phyloP scores from a whole-genome alignment of 2,329 filamentous ascomycete genomes.

The Fusarium setosum region DNA sequence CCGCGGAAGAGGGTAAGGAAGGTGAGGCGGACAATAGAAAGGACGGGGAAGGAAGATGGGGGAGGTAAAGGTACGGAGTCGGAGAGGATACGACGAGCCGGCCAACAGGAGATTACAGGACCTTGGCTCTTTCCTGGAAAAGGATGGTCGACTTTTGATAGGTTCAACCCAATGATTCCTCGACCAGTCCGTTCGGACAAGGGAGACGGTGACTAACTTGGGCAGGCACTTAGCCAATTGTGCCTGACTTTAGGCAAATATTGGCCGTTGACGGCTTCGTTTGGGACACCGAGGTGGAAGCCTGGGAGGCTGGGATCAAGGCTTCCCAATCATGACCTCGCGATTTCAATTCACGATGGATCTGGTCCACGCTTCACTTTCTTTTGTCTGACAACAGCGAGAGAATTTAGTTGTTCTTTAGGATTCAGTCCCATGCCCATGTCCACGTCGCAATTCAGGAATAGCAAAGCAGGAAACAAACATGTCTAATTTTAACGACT shows the following conservation, averaged over 20 bases:
- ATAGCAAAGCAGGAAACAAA: constrained; percentile 9
- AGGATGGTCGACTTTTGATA: constrained; percentile 1
- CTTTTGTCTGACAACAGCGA: neutral
- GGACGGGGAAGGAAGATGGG: neutral
- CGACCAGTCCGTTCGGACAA: neutral
- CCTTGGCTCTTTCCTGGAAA: constrained; percentile 12
- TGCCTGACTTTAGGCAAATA: constrained; percentile 6
- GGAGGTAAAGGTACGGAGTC: neutral
- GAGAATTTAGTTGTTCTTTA: constrained; percentile 6
- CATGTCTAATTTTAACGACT: constrained; percentile 13
- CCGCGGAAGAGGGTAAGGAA: constrained; percentile 6
- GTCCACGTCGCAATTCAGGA: constrained; percentile 6
- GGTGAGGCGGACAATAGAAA: constrained; percentile 12
- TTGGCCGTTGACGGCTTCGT: constrained; percentile 1
- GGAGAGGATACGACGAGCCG: constrained; percentile 7
- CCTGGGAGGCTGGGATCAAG: neutral
- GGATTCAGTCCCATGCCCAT: constrained; percentile 19
- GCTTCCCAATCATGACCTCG: constrained; percentile 17
- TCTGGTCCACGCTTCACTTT: neutral
- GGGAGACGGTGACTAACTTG: constrained; percentile 11
- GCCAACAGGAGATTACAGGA: constrained; percentile 40
- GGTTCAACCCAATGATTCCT: neutral
- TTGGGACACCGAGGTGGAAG: neutral
- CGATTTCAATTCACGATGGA: constrained; percentile 1
- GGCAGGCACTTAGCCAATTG: constrained; percentile 17